Conservation (phyloP, 257 asterid species). For the Przewalskia tangutica region DNA sequence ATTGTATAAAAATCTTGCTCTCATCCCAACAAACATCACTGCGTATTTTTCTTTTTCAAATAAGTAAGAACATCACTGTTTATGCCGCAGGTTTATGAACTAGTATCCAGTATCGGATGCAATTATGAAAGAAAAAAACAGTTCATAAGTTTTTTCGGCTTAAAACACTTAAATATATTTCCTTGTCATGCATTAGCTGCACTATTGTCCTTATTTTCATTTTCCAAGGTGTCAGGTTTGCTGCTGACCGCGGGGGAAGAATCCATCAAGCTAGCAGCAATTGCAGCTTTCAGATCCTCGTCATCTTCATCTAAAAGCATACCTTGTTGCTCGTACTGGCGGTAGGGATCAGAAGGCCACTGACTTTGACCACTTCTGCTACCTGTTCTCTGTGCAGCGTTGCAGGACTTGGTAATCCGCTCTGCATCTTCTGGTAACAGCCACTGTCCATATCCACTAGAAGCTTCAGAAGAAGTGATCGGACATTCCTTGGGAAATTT, state of each 20-base stretch:
- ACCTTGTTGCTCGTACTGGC: constrained; percentile 20
- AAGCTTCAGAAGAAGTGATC: constrained; percentile 66
- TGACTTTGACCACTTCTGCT: constrained; percentile 12
- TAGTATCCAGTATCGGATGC: background rate
- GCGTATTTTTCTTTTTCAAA: background rate
- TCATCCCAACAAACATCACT: background rate
- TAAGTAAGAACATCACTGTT: background rate
- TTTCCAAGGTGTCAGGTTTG: constrained; percentile 20
- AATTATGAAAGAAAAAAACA: background rate
- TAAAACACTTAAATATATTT: background rate
- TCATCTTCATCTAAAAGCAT: constrained; percentile 47
- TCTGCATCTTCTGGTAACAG: constrained; percentile 83
- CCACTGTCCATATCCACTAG: constrained; percentile 92
- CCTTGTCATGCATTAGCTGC: constrained; percentile 6
- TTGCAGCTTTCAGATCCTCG: constrained; percentile 93
- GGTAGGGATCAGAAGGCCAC: constrained; percentile 14
- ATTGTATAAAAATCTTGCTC: background rate
- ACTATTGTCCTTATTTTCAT: constrained; percentile 14
- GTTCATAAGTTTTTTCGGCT: background rate
- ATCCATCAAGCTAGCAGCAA: constrained; percentile 84
- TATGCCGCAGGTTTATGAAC: background rate
- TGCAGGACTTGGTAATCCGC: constrained; percentile 78
- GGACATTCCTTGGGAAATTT: constrained; percentile 82
- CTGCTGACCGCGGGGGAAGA: constrained; percentile 27
- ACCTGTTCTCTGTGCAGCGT: constrained; percentile 21